Evolutionary conservation across 345 rosid species (phyloP).

Genomic region (Noccaea caerulescens): DNA sequence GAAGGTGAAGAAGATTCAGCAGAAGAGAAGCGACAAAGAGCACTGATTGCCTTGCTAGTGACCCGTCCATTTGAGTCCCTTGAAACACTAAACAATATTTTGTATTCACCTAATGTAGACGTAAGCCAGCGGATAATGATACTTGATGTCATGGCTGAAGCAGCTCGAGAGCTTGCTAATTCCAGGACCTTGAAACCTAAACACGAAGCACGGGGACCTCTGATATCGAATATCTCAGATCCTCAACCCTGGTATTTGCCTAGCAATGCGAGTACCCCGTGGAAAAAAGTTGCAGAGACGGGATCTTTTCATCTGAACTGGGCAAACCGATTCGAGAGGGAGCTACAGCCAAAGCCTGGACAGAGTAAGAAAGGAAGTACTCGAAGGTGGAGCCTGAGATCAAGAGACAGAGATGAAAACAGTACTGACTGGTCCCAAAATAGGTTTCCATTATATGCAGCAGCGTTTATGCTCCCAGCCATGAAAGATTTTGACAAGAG

Average conservation of each 20-base stretch:
- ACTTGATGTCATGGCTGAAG: conserved; percentile 91
- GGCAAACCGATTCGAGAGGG: conserved; percentile 86
- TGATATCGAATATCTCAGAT: conserved; percentile 74
- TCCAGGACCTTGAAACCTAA: conserved; percentile 61
- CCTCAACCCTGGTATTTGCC: conserved; percentile 96
- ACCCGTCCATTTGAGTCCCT: conserved; percentile 80
- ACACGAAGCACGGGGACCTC: conserved; percentile 50
- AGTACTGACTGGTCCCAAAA: conserved; percentile 68
- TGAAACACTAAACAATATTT: conserved; percentile 58
- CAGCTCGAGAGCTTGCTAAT: conserved; percentile 88
- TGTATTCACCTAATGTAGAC: conserved; percentile 88
- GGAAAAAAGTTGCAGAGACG: conserved; percentile 75
- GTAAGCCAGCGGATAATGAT: conserved; percentile 96
- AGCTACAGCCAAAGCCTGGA: conserved; percentile 65
- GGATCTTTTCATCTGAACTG: conserved; percentile 68
- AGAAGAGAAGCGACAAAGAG: conserved; percentile 92
- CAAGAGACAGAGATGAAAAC: conserved; percentile 50
- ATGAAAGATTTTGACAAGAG: conserved; percentile 94
- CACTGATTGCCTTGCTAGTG: conserved; percentile 81
- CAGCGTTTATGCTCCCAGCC: conserved; percentile 98
- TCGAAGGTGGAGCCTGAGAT: conserved; percentile 79
- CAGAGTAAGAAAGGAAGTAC: conserved; percentile 74
- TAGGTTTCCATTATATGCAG: conserved; percentile 82
- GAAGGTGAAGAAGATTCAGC: conserved; percentile 98
- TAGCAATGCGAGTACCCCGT: conserved; percentile 66